Percentiles rank a stretch among this genome's conserved stretches.
Evolutionary conservation across 2,329 filamentous ascomycete genomes (phyloP).

Genomic region (Plenodomus lindquistii): DNA sequence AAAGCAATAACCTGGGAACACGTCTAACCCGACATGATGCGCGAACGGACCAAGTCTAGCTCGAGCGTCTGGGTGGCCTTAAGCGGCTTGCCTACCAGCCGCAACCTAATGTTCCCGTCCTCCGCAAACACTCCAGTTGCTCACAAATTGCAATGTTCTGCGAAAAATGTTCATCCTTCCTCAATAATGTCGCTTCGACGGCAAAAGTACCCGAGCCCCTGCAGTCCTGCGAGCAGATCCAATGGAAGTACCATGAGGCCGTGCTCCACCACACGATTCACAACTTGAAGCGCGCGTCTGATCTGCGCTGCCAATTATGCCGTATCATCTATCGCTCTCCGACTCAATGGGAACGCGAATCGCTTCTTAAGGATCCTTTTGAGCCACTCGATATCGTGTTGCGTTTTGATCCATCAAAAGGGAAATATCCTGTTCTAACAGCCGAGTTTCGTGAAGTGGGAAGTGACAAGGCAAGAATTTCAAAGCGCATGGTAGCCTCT

Average conservation of each 20-base stretch:
- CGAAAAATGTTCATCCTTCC: slow-evolving; percentile 15
- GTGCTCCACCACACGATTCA: slow-evolving; percentile 17
- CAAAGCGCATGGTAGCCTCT: slow-evolving; percentile 15
- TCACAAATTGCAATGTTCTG: slow-evolving; percentile 14
- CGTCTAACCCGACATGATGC: no score
- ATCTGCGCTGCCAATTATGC: slow-evolving; percentile 18
- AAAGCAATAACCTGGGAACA: no score
- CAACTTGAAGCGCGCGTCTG: slow-evolving; percentile 20
- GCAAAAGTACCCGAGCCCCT: slow-evolving; percentile 4
- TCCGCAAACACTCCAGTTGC: not conserved
- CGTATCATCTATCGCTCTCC: slow-evolving; percentile 19
- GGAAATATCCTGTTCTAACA: slow-evolving; percentile 16
- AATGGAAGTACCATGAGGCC: slow-evolving; percentile 16
- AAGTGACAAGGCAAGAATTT: slow-evolving; percentile 1
- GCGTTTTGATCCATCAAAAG: slow-evolving; percentile 10
- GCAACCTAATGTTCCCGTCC: not conserved
- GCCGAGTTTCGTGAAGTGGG: slow-evolving; percentile 11
- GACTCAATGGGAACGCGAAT: slow-evolving; percentile 10
- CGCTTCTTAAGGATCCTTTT: slow-evolving; percentile 9
- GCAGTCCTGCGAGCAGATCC: slow-evolving; percentile 4
- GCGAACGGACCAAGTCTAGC: not conserved
- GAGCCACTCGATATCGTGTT: slow-evolving; percentile 18
- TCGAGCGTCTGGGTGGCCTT: not conserved
- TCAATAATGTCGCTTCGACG: slow-evolving; percentile 4
- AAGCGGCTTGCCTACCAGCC: not conserved